Conservation (phyloP, 2,329 filamentous ascomycete genomes). For the Sporothrix inflata region DNA sequence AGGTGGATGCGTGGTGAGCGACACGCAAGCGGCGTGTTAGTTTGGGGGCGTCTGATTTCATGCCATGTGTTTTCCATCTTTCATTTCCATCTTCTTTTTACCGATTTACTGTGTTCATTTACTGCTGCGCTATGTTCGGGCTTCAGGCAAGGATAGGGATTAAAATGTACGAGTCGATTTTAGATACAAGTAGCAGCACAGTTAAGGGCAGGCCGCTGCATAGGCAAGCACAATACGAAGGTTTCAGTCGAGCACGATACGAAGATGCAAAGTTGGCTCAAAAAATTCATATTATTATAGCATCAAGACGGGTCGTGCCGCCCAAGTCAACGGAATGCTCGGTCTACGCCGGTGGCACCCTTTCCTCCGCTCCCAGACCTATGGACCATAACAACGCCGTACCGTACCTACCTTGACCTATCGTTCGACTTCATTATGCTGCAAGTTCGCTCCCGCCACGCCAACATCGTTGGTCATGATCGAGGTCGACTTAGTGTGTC, state of each 20-base stretch:
- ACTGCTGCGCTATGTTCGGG: neutral
- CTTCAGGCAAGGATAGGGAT: constrained; percentile 19
- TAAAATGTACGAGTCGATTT: constrained; percentile 19
- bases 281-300: no score
- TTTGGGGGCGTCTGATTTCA: neutral
- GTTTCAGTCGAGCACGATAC: neutral
- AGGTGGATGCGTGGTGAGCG: constrained; percentile 78
- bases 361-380: no score
- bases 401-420: neutral
- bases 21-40: neutral
- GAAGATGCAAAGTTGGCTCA: no score
- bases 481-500: neutral
- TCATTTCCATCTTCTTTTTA: neutral
- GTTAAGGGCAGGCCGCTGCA: neutral
- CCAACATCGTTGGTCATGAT: neutral
- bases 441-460: neutral
- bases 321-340: no score
- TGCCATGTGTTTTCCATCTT: neutral
- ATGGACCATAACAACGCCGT: no score
- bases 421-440: neutral
- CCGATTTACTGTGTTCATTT: neutral
- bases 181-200: neutral
- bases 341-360: no score
- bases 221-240: neutral
- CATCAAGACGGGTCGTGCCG: no score